A percentile compares a stretch with the other conserved stretches of the same genome.
Evolutionary conservation across 805 yeast species (phyloP).

Genomic region (Wickerhamomyces hampshirensis): DNA sequence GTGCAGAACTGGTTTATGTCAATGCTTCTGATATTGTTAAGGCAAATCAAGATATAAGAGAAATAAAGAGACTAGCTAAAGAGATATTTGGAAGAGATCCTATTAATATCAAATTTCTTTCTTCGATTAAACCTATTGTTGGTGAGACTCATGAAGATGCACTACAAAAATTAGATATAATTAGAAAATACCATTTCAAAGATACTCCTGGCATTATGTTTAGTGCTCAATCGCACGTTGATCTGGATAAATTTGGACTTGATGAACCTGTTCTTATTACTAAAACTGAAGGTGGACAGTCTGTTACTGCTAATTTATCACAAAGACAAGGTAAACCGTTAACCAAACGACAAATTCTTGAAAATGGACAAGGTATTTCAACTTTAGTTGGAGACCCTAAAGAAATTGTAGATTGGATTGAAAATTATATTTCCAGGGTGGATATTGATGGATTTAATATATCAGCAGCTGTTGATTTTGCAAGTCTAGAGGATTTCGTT

Average conservation of each 20-base stretch:
- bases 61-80: slow-evolving; percentile 30
- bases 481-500: slow-evolving; percentile 33
- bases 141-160: slow-evolving; percentile 40
- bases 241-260: slow-evolving; percentile 28
- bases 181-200: slow-evolving; percentile 31
- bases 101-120: slow-evolving; percentile 34
- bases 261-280: slow-evolving; percentile 28
- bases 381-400: slow-evolving; percentile 32
- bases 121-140: slow-evolving; percentile 33
- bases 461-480: slow-evolving; percentile 33
- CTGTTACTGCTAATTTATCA: slow-evolving; percentile 28
- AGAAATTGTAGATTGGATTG: slow-evolving; percentile 36
- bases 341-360: slow-evolving; percentile 26
- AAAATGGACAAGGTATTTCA: slow-evolving; percentile 28
- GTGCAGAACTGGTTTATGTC: slow-evolving; percentile 39
- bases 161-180: slow-evolving; percentile 19
- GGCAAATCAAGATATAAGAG: slow-evolving; percentile 27
- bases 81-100: slow-evolving; percentile 33
- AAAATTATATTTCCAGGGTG: slow-evolving; percentile 33
- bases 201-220: slow-evolving; percentile 41
- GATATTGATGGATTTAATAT: slow-evolving; percentile 42
- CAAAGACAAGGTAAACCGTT: slow-evolving; percentile 17
- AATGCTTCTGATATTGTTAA: slow-evolving; percentile 30
- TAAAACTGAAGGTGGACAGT: slow-evolving; percentile 30
- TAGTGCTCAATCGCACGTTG: slow-evolving; percentile 43